A percentile compares a stretch with the other conserved stretches of the same genome.
Evolutionary conservation across 192 early-diverging fungal species (phyloP).

Genomic region (Podila minutissima): DNA sequence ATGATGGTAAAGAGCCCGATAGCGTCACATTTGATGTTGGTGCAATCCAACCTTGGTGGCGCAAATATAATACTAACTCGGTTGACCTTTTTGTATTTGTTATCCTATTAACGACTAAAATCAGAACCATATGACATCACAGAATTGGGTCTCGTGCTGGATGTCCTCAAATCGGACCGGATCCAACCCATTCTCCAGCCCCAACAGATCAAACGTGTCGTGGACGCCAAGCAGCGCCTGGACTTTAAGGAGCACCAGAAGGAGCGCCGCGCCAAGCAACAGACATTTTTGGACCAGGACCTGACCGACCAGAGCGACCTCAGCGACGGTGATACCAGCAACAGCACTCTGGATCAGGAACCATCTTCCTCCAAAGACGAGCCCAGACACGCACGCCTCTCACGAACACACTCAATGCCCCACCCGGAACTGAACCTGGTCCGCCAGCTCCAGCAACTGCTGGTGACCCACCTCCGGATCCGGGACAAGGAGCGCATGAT

Average conservation of each 20-base stretch:
- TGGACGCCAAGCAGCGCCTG: conserved; percentile 6
- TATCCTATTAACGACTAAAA: too few relatives aligned
- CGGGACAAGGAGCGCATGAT: conserved; percentile 58
- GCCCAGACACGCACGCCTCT: conserved; percentile 3
- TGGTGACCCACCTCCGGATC: conserved; percentile 52
- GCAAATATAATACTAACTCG: neutral
- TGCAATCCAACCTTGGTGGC: neutral
- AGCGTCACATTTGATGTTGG: neutral
- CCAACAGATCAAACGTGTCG: conserved; percentile 13
- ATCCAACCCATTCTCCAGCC: conserved; percentile 12
- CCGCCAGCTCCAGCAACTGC: conserved; percentile 43
- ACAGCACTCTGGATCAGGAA: neutral
- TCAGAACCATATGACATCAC: conserved; percentile 23
- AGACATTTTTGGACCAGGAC: neutral
- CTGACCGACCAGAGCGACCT: conserved; percentile 1
- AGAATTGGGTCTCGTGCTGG: conserved; percentile 12
- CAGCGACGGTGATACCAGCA: conserved; percentile 5
- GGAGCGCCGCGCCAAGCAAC: neutral
- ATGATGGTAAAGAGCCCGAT: conserved; percentile 7
- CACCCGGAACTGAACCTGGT: conserved; percentile 28
- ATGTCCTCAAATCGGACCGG: conserved; percentile 17
- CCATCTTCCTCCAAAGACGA: conserved; percentile 6
- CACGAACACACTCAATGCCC: neutral
- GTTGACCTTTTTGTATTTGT: neutral
- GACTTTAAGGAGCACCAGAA: conserved; percentile 1